These are phyloP conservation scores for Aureobasidium sp. DNA, from an alignment of 2,329 filamentous ascomycete species.

Conservation along the genomic window DNA sequence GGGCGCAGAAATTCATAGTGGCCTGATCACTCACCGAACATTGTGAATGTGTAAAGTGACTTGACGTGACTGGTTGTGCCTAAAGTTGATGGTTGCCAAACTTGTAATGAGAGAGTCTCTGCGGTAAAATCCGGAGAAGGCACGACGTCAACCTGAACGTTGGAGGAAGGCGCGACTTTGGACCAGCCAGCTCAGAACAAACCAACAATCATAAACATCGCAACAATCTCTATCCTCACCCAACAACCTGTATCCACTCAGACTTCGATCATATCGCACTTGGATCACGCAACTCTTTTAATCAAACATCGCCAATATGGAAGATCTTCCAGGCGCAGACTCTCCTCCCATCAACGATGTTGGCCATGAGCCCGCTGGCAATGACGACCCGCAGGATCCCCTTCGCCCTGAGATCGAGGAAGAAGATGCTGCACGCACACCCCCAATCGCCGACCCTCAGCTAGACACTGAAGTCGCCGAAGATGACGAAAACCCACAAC, in stretches of 20 bases:
- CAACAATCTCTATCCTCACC: no score
- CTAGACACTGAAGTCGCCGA: constrained; percentile 42
- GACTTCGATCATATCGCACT: background rate
- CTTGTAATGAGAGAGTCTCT: background rate
- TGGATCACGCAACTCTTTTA: background rate
- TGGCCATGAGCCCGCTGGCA: constrained; percentile 39
- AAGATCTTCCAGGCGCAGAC: constrained; percentile 21
- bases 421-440: constrained; percentile 38
- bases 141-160: constrained; percentile 11
- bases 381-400: constrained; percentile 40
- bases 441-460: constrained; percentile 36
- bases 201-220: background rate
- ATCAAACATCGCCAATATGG: constrained; percentile 14
- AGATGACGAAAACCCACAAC: constrained; percentile 20
- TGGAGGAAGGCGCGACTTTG: background rate
- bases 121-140: constrained; percentile 7
- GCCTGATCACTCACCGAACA: background rate
- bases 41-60: background rate
- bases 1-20: background rate
- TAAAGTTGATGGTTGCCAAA: background rate
- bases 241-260: background rate
- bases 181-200: background rate
- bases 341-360: constrained; percentile 34
- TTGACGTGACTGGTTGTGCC: background rate
- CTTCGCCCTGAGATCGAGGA: constrained; percentile 43